These are phyloP conservation scores for Corinectria fuckeliana DNA, from an alignment of 2,329 filamentous ascomycete species.

Conservation along the genomic window DNA sequence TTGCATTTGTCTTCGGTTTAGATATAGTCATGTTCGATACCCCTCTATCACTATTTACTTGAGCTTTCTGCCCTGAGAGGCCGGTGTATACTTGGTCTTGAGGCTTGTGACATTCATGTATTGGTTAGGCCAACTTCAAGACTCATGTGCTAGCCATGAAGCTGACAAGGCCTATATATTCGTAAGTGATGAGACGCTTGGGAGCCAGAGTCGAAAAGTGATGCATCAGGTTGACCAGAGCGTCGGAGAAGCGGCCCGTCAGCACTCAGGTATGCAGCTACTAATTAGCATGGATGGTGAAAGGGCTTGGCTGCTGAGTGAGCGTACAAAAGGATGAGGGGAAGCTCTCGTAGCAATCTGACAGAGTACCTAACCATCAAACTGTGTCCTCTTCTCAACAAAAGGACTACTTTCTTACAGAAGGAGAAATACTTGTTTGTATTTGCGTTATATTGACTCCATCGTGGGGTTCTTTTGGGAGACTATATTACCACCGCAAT, in stretches of 20 bases:
- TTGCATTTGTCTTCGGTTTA: conserved; percentile 32
- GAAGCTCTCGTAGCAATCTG: background rate
- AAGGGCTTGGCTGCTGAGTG: background rate
- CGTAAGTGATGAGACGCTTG: too few species aligned
- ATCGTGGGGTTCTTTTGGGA: background rate
- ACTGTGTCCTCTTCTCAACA: background rate
- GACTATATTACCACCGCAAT: background rate
- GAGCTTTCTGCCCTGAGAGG: background rate
- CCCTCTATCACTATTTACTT: conserved; percentile 26
- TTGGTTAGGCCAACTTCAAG: background rate
- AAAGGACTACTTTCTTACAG: background rate
- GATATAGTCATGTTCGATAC: conserved; percentile 39
- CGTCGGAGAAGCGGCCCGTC: background rate
- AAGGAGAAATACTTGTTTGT: background rate
- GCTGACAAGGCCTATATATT: too few species aligned
- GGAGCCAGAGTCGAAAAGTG: background rate
- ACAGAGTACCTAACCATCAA: background rate
- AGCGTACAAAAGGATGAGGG: conserved; percentile 2
- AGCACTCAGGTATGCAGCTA: background rate
- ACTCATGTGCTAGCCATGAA: background rate
- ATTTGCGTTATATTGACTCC: background rate
- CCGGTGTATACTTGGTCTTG: background rate
- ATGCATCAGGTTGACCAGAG: background rate
- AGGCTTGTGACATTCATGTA: background rate
- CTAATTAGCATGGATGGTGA: background rate